Evolutionary conservation across 129 eudicot species (phyloP), one percentile per base, ranked within the genome.

Genomic region (Solidago caesia): DNA sequence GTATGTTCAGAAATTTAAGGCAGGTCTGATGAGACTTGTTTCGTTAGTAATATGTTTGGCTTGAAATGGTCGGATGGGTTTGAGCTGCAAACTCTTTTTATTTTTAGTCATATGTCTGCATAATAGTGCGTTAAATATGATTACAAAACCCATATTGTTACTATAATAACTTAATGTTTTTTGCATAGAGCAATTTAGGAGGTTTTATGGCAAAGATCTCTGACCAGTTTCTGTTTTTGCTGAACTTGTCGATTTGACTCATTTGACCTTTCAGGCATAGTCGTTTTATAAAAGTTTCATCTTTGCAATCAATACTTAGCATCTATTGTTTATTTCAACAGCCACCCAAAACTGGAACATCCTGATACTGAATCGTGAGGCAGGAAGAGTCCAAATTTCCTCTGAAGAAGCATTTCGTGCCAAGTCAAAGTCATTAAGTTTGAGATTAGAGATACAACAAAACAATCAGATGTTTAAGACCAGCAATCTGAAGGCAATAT

Each of bases 261-360:
- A 8, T 63, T 39, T 11, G 44, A 63, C 44, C 14, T 39, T 44
- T 39, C 15, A 4, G 67, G n/a, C 43, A 29, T 62, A 62, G 15
- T 11, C 14, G 16, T 52, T 51, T 48, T 63, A 5, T 63, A 63
- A 14, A 63, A 39, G 9, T 39, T 39, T 1, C 10, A 12, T 63
- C 63, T 15, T 75, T 65, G 42, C 46, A 52, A 15, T 63, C 39
- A 16, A 12, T 57, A 16, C 56, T 76, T 64, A 39, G 57, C 65
- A 39, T 64, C 42, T 72, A 41, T 45, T 43, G 16, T 13, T 9
- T 16, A 44, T 59, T 71, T 78, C 43, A 67, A 68, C 88, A 91
- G 97, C 89, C 87, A 46, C 89, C 89, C 12, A 87, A 80, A 81
- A 71, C 80, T 57, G 91, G 94, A 85, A 77, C 73, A 8, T 70